Evolutionary conservation across 208 protist species (phyloP).

Genomic region (Crithidia thermophila): DNA sequence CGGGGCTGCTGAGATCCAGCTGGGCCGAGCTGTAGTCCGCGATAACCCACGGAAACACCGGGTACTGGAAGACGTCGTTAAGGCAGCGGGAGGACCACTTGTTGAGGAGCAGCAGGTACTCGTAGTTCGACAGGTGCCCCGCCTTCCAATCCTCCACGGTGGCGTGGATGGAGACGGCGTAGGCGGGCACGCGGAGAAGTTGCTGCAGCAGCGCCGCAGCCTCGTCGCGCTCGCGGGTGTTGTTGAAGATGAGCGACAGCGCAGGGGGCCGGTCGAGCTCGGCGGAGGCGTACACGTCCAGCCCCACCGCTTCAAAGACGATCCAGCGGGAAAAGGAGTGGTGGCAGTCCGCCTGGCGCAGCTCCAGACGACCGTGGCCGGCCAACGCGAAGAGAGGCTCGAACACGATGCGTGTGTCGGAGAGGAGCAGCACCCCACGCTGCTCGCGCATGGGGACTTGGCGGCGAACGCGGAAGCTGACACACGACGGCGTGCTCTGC

Average conservation of each 20-base stretch:
- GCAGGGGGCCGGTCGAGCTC: constrained; percentile 17
- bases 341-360: constrained; percentile 2
- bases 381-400: constrained; percentile 38
- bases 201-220: constrained; percentile 21
- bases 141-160: constrained; percentile 38
- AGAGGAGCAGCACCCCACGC: constrained; percentile 41
- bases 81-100: constrained; percentile 46
- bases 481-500: constrained; percentile 6
- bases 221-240: constrained; percentile 29
- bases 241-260: constrained; percentile 40
- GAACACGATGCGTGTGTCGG: constrained; percentile 20
- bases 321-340: constrained; percentile 47
- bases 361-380: constrained; percentile 5
- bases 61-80: constrained; percentile 79
- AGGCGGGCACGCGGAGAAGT: constrained; percentile 21
- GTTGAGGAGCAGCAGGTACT: constrained; percentile 66
- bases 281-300: constrained; percentile 38
- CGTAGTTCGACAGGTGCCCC: constrained; percentile 47
- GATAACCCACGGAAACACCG: constrained; percentile 95
- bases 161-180: constrained; percentile 12
- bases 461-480: constrained; percentile 42
- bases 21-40: constrained; percentile 72
- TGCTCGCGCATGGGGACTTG: constrained; percentile 54
- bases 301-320: constrained; percentile 41
- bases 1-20: constrained; percentile 61